Conservation (phyloP, 306 rosid genomes). For the Biancaea sappan region DNA sequence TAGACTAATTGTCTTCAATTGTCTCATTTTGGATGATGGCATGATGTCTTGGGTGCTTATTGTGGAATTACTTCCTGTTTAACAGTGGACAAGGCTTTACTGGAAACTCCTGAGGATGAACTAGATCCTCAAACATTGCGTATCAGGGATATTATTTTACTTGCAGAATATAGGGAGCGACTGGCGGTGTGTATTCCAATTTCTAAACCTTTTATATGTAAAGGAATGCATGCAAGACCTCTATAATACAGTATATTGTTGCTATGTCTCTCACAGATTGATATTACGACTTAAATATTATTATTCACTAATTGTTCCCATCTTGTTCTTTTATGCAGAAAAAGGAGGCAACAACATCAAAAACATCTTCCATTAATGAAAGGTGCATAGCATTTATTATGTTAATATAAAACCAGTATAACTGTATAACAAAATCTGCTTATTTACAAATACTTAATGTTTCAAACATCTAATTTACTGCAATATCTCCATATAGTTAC, state of each 20-base stretch:
- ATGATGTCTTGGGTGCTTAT: constrained; percentile 26
- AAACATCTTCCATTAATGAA: constrained; percentile 45
- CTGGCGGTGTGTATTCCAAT: constrained; percentile 53
- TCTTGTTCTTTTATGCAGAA: constrained; percentile 52
- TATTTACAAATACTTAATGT: constrained; percentile 12
- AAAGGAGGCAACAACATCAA: constrained; percentile 60
- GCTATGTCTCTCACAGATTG: neutral
- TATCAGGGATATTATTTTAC: constrained; percentile 71
- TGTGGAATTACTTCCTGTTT: constrained; percentile 38
- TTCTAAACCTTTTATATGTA: neutral
- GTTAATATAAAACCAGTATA: neutral
- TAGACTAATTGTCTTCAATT: constrained; percentile 19
- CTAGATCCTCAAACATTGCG: constrained; percentile 58
- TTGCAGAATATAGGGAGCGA: constrained; percentile 70
- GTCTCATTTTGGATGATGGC: constrained; percentile 12
- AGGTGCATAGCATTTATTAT: constrained; percentile 51
- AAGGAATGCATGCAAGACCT: neutral
- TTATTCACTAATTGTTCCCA: constrained; percentile 20
- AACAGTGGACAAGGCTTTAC: constrained; percentile 73
- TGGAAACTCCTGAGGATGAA: constrained; percentile 78
- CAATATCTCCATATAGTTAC: neutral
- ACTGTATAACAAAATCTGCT: constrained; percentile 10
- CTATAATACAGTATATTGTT: neutral
- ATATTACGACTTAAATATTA: neutral
- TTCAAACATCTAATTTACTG: constrained; percentile 16